Conservation (phyloP, 768 basidiomycete genomes). For the Boletus insuetus region DNA sequence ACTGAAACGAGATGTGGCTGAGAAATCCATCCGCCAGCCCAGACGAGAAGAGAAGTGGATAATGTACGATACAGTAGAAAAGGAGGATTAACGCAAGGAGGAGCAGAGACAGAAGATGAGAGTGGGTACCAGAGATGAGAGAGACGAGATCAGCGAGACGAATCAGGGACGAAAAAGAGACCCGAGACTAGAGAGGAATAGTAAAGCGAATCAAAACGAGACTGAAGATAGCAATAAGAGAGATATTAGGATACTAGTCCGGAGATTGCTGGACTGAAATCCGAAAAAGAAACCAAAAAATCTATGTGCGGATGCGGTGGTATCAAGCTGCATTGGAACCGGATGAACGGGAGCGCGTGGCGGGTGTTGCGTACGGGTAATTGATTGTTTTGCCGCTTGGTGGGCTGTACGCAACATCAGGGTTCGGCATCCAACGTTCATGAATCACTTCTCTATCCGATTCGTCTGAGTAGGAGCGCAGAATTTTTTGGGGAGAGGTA, state of each 20-base stretch:
- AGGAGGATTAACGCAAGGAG: constrained; percentile 31
- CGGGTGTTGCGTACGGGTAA: constrained; percentile 26
- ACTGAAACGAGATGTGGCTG: constrained; percentile 20
- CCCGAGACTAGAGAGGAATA: constrained; percentile 18
- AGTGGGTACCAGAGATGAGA: constrained; percentile 10
- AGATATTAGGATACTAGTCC: constrained; percentile 34
- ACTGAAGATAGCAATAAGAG: constrained; percentile 35
- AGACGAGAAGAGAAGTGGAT: constrained; percentile 24
- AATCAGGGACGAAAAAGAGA: constrained; percentile 4
- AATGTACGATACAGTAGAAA: constrained; percentile 33
- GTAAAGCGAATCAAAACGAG: constrained; percentile 23
- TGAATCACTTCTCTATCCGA: constrained; percentile 54
- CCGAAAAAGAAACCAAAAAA: constrained; percentile 16
- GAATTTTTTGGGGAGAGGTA: constrained; percentile 56
- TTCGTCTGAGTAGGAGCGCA: constrained; percentile 63
- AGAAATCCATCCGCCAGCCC: constrained; percentile 34
- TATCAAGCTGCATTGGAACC: constrained; percentile 37
- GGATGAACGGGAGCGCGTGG: constrained; percentile 28
- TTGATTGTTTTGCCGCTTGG: constrained; percentile 32
- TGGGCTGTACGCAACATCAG: constrained; percentile 35
- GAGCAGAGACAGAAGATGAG: constrained; percentile 21
- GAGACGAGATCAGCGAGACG: constrained; percentile 11
- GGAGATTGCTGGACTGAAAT: constrained; percentile 26
- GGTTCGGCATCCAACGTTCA: constrained; percentile 64
- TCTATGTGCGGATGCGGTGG: constrained; percentile 23